phyloP scores from a whole-genome alignment of 2,329 filamentous ascomycete genomes.

The Zymoseptoria pseudotritici region DNA sequence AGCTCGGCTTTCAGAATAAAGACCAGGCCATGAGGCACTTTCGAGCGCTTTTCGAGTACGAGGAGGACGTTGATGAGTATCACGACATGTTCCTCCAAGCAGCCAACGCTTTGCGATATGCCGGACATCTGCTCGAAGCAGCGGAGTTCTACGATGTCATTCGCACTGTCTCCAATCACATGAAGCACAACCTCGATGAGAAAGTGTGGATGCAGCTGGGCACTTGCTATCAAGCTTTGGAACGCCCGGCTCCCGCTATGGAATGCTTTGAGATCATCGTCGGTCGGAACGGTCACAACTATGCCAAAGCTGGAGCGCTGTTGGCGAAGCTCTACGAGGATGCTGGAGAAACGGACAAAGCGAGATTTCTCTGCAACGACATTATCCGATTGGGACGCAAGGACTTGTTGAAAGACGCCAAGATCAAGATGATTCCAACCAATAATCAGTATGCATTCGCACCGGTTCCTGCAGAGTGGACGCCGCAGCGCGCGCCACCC shows the following conservation, averaged over 20 bases:
- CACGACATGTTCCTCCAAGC: constrained; percentile 72
- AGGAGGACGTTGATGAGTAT: constrained; percentile 57
- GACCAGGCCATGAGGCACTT: constrained; percentile 57
- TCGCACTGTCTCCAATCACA: constrained; percentile 32
- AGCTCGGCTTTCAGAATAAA: constrained; percentile 52
- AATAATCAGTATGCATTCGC: neutral
- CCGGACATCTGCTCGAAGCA: constrained; percentile 46
- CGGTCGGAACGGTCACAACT: constrained; percentile 9
- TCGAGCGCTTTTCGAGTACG: constrained; percentile 57
- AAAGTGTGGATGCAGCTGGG: constrained; percentile 50
- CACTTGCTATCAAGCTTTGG: constrained; percentile 60
- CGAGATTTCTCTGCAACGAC: constrained; percentile 68
- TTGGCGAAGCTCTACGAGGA: constrained; percentile 76
- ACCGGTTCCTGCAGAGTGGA: neutral
- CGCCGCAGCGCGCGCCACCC: neutral
- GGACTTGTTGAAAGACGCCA: constrained; percentile 18
- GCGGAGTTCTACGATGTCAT: constrained; percentile 50
- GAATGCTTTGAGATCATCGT: constrained; percentile 69
- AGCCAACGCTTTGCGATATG: constrained; percentile 51
- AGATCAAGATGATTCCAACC: constrained; percentile 16
- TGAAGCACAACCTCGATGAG: constrained; percentile 31
- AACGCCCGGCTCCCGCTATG: constrained; percentile 62
- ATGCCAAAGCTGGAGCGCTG: constrained; percentile 14
- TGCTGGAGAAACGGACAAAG: constrained; percentile 64
- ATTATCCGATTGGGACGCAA: constrained; percentile 55